These are phyloP conservation scores for Melastoma malabathricum DNA, from an alignment of 345 rosid genomes.

Conservation along the genomic window DNA sequence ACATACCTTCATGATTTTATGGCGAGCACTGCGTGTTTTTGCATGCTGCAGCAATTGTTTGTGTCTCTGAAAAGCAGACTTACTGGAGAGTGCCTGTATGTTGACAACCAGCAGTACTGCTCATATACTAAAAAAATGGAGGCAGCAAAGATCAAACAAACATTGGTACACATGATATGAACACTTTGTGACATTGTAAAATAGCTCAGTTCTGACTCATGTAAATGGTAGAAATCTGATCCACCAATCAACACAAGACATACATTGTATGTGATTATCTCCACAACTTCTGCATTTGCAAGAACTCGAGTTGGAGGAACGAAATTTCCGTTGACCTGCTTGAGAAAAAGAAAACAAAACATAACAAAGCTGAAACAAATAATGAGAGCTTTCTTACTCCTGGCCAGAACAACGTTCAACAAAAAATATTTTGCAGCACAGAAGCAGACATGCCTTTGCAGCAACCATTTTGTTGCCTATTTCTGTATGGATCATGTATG, in stretches of 20 bases:
- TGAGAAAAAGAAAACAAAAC: constrained; percentile 9
- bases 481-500: constrained; percentile 95
- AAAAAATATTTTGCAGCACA: not conserved
- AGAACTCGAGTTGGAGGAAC: constrained; percentile 79
- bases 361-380: not conserved
- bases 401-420: not conserved
- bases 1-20: constrained; percentile 85
- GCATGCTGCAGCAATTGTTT: constrained; percentile 89
- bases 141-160: not conserved
- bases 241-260: constrained; percentile 17
- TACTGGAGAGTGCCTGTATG: constrained; percentile 71
- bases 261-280: constrained; percentile 83
- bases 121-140: not conserved
- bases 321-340: constrained; percentile 94
- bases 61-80: constrained; percentile 81
- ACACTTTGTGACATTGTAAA: too few relatives aligned
- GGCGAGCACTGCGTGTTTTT: constrained; percentile 88
- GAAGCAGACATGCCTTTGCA: constrained; percentile 53
- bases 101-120: too few relatives aligned
- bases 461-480: constrained; percentile 97
- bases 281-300: constrained; percentile 96
- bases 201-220: not conserved
- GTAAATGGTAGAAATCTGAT: not conserved
- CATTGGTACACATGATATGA: too few relatives aligned
- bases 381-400: too few relatives aligned